Percentiles rank a stretch among this genome's conserved stretches.
These are phyloP conservation scores for Cylindrotheca fusiformis DNA, from an alignment of 108 stramenopile species.

Conservation along the genomic window DNA sequence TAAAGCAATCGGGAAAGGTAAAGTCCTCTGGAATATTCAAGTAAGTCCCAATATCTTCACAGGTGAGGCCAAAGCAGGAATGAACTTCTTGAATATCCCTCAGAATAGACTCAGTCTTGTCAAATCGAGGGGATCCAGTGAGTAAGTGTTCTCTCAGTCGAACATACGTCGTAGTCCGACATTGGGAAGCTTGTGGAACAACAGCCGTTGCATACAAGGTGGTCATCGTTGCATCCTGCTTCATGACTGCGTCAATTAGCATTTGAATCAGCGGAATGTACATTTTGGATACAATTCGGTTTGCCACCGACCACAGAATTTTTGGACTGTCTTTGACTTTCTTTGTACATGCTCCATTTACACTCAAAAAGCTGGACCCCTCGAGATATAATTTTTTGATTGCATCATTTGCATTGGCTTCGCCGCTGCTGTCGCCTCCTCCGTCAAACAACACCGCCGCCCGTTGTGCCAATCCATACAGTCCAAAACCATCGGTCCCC, in stretches of 20 bases:
- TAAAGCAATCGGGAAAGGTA: slow-evolving; percentile 20
- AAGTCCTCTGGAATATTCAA: slow-evolving; percentile 3
- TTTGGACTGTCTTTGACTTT: slow-evolving; percentile 33
- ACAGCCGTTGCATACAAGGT: slow-evolving; percentile 61
- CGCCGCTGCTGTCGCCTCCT: slow-evolving; percentile 7
- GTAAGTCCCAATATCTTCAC: slow-evolving; percentile 59
- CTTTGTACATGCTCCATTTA: slow-evolving; percentile 40
- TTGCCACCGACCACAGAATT: slow-evolving; percentile 50
- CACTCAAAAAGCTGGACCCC: slow-evolving; percentile 26
- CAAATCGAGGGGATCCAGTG: slow-evolving; percentile 39
- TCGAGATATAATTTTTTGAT: slow-evolving; percentile 65
- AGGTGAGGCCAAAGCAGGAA: slow-evolving; percentile 74
- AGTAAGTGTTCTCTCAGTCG: slow-evolving; percentile 63
- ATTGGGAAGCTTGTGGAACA: slow-evolving; percentile 78
- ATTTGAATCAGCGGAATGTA: slow-evolving; percentile 67
- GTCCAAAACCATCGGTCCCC: slow-evolving; percentile 52
- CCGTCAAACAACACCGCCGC: slow-evolving; percentile 43
- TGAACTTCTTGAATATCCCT: slow-evolving; percentile 55
- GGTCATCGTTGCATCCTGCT: slow-evolving; percentile 35
- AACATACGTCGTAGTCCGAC: slow-evolving; percentile 60
- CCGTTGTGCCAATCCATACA: slow-evolving; percentile 67
- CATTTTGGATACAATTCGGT: slow-evolving; percentile 61
- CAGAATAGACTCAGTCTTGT: slow-evolving; percentile 43
- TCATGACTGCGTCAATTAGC: slow-evolving; percentile 54
- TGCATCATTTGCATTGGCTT: slow-evolving; percentile 50